Conservation (phyloP, 768 basidiomycete genomes). For the Mycena epipterygia region DNA sequence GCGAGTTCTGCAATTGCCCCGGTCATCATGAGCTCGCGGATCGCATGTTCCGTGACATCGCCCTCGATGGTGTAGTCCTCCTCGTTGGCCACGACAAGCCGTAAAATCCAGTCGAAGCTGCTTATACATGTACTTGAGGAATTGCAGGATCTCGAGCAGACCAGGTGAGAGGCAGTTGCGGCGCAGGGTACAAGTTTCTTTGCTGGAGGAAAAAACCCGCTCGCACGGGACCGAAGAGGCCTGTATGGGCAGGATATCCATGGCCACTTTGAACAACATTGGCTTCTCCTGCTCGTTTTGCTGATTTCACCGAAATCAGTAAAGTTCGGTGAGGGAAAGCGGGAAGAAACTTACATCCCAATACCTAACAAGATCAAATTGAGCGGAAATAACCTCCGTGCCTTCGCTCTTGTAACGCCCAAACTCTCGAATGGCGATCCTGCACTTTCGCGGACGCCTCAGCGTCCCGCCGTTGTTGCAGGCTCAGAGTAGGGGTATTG, state of each 20-base stretch:
- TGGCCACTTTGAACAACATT: slow-evolving; percentile 14
- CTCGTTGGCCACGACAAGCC: slow-evolving; percentile 27
- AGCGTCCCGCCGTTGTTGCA: background rate
- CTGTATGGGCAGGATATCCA: slow-evolving; percentile 41
- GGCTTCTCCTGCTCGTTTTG: slow-evolving; percentile 13
- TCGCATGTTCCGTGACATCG: slow-evolving; percentile 14
- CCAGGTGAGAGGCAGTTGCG: slow-evolving; percentile 37
- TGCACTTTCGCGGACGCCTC: background rate
- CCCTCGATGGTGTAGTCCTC: slow-evolving; percentile 37
- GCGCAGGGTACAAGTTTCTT: slow-evolving; percentile 43
- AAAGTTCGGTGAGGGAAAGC: background rate
- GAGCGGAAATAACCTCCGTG: background rate
- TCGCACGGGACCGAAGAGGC: slow-evolving; percentile 49
- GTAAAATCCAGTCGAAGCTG: slow-evolving; percentile 40
- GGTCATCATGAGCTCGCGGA: background rate
- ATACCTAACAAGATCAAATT: slow-evolving; percentile 29
- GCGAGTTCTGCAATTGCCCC: background rate
- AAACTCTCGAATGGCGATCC: slow-evolving; percentile 21
- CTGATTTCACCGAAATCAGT: background rate
- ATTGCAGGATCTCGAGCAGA: slow-evolving; percentile 46
- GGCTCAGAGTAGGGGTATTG: background rate
- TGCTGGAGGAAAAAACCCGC: slow-evolving; percentile 47
- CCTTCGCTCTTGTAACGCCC: slow-evolving; percentile 19
- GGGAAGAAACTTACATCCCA: slow-evolving; percentile 37
- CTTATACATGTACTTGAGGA: slow-evolving; percentile 46